phyloP scores from a whole-genome alignment of 2,329 filamentous ascomycete species.

The Ophioceras dolichostomum region DNA sequence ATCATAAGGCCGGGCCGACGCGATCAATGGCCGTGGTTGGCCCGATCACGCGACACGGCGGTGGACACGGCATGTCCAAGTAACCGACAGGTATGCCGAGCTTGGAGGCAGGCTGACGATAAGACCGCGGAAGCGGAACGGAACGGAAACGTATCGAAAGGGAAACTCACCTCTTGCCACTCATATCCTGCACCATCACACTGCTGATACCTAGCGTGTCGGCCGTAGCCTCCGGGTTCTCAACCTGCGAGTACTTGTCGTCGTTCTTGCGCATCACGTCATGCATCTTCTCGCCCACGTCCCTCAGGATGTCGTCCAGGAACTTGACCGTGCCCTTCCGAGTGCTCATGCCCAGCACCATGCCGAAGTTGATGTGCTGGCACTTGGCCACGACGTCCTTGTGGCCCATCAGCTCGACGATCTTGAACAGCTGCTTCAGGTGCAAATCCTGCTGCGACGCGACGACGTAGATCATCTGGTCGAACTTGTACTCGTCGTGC shows the following conservation, averaged over 20 bases:
- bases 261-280: slow-evolving; percentile 90
- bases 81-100: no score
- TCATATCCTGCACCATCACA: slow-evolving; percentile 98
- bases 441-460: slow-evolving; percentile 62
- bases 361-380: slow-evolving; percentile 65
- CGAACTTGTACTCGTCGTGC: slow-evolving; percentile 50
- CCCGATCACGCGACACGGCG: no score
- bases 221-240: slow-evolving; percentile 67
- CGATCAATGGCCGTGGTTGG: no score
- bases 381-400: slow-evolving; percentile 55
- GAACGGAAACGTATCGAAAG: neutral
- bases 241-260: slow-evolving; percentile 81
- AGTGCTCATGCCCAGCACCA: slow-evolving; percentile 60
- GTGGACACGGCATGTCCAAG: no score
- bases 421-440: slow-evolving; percentile 64
- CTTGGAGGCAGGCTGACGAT: no score
- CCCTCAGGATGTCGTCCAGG: slow-evolving; percentile 57
- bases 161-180: slow-evolving; percentile 65
- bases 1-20: no score
- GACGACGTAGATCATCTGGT: slow-evolving; percentile 73
- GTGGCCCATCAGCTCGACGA: slow-evolving; percentile 59
- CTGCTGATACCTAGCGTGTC: slow-evolving; percentile 86
- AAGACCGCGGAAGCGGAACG: no score
- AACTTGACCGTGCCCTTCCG: slow-evolving; percentile 66
- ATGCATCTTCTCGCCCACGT: slow-evolving; percentile 92